phyloP scores from a whole-genome alignment of 352 stramenopile genomes.

The Pythium myriotylum region DNA sequence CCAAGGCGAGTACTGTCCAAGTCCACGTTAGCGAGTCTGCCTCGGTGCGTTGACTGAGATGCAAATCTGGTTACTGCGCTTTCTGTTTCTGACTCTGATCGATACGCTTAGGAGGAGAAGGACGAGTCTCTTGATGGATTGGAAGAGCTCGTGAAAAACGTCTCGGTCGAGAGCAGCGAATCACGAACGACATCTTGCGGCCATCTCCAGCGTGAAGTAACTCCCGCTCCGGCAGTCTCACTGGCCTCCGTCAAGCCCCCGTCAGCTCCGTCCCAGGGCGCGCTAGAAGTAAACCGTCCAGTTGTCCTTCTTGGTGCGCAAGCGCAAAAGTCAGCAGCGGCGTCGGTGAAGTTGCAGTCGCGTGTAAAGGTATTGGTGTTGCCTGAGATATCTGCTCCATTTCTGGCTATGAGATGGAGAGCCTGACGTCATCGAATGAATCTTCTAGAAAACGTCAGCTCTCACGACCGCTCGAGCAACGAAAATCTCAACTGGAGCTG shows the following conservation, averaged over 20 bases:
- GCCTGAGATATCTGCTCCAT: background rate
- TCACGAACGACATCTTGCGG: constrained; percentile 36
- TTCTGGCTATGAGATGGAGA: background rate
- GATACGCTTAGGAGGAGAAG: constrained; percentile 28
- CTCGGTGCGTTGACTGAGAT: constrained; percentile 32
- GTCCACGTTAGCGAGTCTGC: constrained; percentile 39
- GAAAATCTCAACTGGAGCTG: constrained; percentile 70
- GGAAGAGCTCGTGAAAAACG: constrained; percentile 81
- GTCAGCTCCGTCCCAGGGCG: constrained; percentile 32
- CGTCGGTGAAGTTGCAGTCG: constrained; percentile 57
- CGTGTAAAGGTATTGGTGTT: constrained; percentile 48
- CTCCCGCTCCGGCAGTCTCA: constrained; percentile 4
- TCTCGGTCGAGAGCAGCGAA: constrained; percentile 49
- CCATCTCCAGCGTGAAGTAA: constrained; percentile 52
- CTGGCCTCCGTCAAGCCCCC: constrained; percentile 15
- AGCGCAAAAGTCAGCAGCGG: constrained; percentile 40
- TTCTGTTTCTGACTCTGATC: background rate
- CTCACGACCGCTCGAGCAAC: constrained; percentile 42
- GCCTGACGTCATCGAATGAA: too few species aligned
- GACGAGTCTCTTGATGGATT: constrained; percentile 67
- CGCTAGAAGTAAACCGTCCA: constrained; percentile 64
- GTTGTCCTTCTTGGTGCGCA: constrained; percentile 77
- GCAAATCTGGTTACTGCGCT: background rate
- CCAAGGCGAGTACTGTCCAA: constrained; percentile 69
- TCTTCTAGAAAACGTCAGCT: constrained; percentile 40